Evolutionary conservation across 805 yeast species (phyloP).

Genomic region (Saturnispora kantuleensis): DNA sequence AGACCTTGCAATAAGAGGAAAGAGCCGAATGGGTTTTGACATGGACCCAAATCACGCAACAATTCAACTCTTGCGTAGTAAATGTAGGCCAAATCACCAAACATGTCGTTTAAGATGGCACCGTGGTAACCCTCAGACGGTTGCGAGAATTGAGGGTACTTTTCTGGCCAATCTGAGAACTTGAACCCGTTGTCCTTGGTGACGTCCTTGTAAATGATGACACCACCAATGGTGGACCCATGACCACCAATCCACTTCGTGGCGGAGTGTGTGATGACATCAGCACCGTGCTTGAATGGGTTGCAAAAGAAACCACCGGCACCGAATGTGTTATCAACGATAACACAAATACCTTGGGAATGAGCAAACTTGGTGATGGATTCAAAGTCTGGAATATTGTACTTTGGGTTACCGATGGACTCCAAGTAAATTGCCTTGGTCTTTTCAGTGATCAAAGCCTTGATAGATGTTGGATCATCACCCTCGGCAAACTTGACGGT

Average conservation of each 20-base stretch:
- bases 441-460: slow-evolving; percentile 61
- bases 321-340: slow-evolving; percentile 94
- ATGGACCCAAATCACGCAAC: slow-evolving; percentile 87
- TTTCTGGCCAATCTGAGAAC: slow-evolving; percentile 76
- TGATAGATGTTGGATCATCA: slow-evolving; percentile 64
- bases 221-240: slow-evolving; percentile 92
- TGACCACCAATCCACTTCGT: slow-evolving; percentile 98
- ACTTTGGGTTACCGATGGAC: slow-evolving; percentile 87
- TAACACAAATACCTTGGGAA: slow-evolving; percentile 77
- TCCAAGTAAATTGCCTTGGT: slow-evolving; percentile 89
- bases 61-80: slow-evolving; percentile 75
- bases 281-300: slow-evolving; percentile 86
- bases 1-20: slow-evolving; percentile 85
- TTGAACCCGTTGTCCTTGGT: slow-evolving; percentile 85
- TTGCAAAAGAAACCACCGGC: slow-evolving; percentile 86
- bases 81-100: slow-evolving; percentile 72
- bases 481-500: slow-evolving; percentile 80
- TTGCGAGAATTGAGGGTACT: slow-evolving; percentile 82
- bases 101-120: slow-evolving; percentile 65
- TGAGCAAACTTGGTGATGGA: slow-evolving; percentile 68
- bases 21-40: slow-evolving; percentile 79
- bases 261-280: slow-evolving; percentile 86
- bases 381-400: slow-evolving; percentile 86
- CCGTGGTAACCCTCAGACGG: slow-evolving; percentile 96
- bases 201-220: slow-evolving; percentile 39